Evolutionary conservation across 2,329 filamentous ascomycete genomes (phyloP), one percentile per base, ranked within the genome.

Genomic region (Didymellaceae sp.): DNA sequence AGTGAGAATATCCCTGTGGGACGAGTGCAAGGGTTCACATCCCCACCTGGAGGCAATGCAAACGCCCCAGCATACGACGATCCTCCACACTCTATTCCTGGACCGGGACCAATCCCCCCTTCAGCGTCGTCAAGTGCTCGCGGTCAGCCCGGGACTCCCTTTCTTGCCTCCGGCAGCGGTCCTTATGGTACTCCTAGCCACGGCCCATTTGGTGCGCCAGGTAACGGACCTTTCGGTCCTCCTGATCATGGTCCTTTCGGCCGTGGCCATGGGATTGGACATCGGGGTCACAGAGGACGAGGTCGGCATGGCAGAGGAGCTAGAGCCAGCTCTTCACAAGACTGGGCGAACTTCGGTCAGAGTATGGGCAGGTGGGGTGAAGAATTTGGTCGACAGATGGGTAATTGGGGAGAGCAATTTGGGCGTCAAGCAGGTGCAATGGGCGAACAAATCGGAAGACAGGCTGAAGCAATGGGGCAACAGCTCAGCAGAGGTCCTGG

Each of bases 381-480:
- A 44, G 62, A 71, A 8, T 66, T 72, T 20, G 44, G 34, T 8
- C 34, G 44, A 9, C 25, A 25, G 6, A 39, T 46, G 34, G 44
- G 44, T 1, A 40, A 33, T 8, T 40, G 28, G 44, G 34, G 44
- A 1, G 44, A 46, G 28, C 44, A 46, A 8, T 14, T 46, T n/a
- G 70, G 71, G 2, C 67, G 59, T 42, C 58, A 50, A 22, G 35
- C 35, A 38, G 35, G 22, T 22, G 35, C 22, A n/a, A 38, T 38
- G 65, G 70, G 70, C 16, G 47, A 67, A 33, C 55, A 69, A 20
- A 59, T 71, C 41, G 70, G 65, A 1, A 58, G 61, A 30, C 53
- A 58, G 13, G 67, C 65, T 6, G 63, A 52, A 28, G 49, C 47
- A 6, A 58, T 59, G 43, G 65, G 61, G 10, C 33, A 58, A 14